Evolutionary conservation across 2,329 filamentous ascomycete genomes (phyloP).

Genomic region (Penicillium palitans): DNA sequence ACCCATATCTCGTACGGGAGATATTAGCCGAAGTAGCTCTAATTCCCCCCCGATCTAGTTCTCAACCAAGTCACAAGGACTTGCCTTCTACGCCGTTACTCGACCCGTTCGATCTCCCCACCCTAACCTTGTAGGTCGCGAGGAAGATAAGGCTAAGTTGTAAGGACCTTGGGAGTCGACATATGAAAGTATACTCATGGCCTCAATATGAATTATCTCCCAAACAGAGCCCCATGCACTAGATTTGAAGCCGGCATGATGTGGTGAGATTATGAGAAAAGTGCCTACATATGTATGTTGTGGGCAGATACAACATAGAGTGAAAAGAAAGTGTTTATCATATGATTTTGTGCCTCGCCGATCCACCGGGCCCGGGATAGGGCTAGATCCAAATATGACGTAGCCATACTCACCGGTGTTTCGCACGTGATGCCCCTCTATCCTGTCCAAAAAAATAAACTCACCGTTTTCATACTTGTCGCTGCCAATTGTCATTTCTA

Average conservation of each 20-base stretch:
- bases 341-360: background rate
- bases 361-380: background rate
- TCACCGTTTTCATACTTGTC: background rate
- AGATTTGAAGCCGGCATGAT: too few relatives aligned
- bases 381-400: constrained; percentile 6
- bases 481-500: background rate
- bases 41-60: constrained; percentile 12
- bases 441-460: constrained; percentile 3
- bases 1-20: too few relatives aligned
- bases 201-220: background rate
- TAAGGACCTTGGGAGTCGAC: background rate
- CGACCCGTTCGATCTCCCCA: constrained; percentile 21
- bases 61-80: constrained; percentile 23
- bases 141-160: constrained; percentile 18
- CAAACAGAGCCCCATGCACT: too few relatives aligned
- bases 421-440: constrained; percentile 10
- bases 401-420: constrained; percentile 6
- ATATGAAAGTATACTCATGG: background rate
- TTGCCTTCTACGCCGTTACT: constrained; percentile 27
- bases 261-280: background rate
- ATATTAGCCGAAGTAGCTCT: too few relatives aligned
- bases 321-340: background rate
- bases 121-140: constrained; percentile 22
- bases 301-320: too few relatives aligned
- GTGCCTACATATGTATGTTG: too few relatives aligned